Evolutionary conservation across 495 filamentous ascomycete genomes (phyloP), one percentile per base, ranked within the genome.

Genomic region (Aspergillus hancockii): DNA sequence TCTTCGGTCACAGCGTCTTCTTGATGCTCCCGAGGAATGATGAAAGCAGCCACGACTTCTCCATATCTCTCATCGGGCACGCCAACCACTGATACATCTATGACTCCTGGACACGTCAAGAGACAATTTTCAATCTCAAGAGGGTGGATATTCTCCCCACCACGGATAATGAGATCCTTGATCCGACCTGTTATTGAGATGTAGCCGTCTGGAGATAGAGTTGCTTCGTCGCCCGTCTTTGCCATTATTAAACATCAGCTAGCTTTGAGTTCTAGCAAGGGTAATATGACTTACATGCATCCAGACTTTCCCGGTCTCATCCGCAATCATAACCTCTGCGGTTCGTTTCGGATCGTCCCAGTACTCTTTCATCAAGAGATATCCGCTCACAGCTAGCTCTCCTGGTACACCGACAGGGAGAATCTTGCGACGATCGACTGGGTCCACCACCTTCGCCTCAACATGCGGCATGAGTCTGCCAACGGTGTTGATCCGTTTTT

Each of bases 131-230:
- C 94, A 25, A 97, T 82, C 71, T 98, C 94, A 3, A 97, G 79
- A 3, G 94, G 94, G 68, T 97, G 91, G 63, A 98, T 97, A 66
- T 98, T 98, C 71, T 97, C 94, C 2, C 94, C 93, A 18, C 90
- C 94, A 25, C 89, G 82, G 64, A 98, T 97, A 55, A 98, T 92
- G 57, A 97, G 69, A 67, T 98, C 94, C 75, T 97, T 97, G 55
- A 93, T 86, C 0, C 90, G 79, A 50, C 92, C 90, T 1, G 84
- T 86, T 50, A 94, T 91, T 22, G 81, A 76, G 50, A 92, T 72
- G 61, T 89, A 82, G 19, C 88, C 87, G 31, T 84, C 74, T 36
- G 60, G 64, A 21, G 94, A 91, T 83, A 98, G 93, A 43, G 80
- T 76, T n/a, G 91, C 94, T 75, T 98, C 94, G 65, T 98, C 94